Percentiles rank a stretch among this genome's conserved stretches.
phyloP scores from a whole-genome alignment of 2,329 filamentous ascomycete genomes.

The Cercospora beticola region DNA sequence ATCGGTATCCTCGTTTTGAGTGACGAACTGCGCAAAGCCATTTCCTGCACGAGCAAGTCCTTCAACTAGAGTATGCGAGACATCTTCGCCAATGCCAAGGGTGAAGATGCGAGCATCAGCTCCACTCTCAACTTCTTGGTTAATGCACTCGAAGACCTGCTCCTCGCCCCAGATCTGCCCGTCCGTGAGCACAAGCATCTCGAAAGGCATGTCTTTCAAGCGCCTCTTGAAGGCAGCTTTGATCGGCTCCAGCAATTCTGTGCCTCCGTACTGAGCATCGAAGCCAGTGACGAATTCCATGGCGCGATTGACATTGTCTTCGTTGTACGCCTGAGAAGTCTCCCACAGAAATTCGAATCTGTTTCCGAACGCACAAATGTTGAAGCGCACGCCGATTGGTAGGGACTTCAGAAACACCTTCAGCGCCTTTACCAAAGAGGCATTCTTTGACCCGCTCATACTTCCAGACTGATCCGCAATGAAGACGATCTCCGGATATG shows the following conservation, averaged over 20 bases:
- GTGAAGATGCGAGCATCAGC: constrained; percentile 56
- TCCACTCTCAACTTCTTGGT: constrained; percentile 44
- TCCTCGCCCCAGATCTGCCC: constrained; percentile 55
- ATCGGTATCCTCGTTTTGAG: constrained; percentile 64
- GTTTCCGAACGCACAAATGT: constrained; percentile 67
- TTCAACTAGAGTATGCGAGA: constrained; percentile 59
- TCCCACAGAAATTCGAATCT: constrained; percentile 49
- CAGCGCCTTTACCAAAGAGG: constrained; percentile 56
- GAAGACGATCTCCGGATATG: constrained; percentile 66
- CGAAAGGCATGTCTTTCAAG: constrained; percentile 48
- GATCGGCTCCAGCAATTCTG: constrained; percentile 53
- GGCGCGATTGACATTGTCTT: constrained; percentile 48
- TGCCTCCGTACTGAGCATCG: constrained; percentile 53
- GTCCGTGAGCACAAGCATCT: constrained; percentile 59
- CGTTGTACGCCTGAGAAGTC: constrained; percentile 49
- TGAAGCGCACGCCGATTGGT: constrained; percentile 64
- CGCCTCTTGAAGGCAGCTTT: constrained; percentile 49
- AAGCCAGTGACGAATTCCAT: constrained; percentile 47
- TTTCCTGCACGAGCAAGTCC: constrained; percentile 59
- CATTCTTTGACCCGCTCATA: constrained; percentile 56
- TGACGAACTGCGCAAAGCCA: constrained; percentile 62
- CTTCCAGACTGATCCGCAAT: constrained; percentile 71
- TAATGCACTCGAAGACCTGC: constrained; percentile 50
- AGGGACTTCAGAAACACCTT: constrained; percentile 66
- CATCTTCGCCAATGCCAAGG: constrained; percentile 56